Conservation (phyloP, 352 stramenopile genomes). For the Pythium angustatum region DNA sequence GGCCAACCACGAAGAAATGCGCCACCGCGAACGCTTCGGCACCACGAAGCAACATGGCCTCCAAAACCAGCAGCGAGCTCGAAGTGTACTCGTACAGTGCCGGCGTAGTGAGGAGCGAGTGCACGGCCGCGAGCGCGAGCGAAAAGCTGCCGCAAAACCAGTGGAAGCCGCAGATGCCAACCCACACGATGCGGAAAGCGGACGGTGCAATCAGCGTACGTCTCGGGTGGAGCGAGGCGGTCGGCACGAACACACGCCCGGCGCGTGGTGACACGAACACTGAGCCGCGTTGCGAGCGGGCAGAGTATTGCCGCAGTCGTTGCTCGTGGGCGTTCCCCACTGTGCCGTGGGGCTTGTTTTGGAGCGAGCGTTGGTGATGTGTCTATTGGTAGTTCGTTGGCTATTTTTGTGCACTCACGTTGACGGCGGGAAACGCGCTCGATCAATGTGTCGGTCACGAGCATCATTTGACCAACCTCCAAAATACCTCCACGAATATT, state of each 20-base stretch:
- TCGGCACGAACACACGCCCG: no score
- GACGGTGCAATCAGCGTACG: not conserved
- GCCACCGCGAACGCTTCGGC: not conserved
- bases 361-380: not conserved
- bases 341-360: not conserved
- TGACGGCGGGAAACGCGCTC: no score
- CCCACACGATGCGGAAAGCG: conserved; percentile 6
- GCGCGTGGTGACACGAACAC: no score
- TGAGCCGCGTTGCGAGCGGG: not conserved
- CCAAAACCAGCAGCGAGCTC: not conserved
- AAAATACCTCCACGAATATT: no score
- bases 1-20: not conserved
- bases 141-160: conserved; percentile 6
- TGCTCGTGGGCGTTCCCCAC: not conserved
- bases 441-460: no score
- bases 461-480: no score
- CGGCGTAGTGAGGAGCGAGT: conserved; percentile 3
- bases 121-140: conserved; percentile 1
- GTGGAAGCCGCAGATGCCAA: conserved; percentile 1
- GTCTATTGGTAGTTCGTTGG: no score
- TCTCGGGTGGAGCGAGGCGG: no score
- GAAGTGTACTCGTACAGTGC: conserved; percentile 8
- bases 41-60: not conserved
- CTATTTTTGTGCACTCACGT: no score
- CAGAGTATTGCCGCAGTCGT: not conserved